Evolutionary conservation across 495 filamentous ascomycete genomes (phyloP).

Genomic region (Trichoderma asperelloides): DNA sequence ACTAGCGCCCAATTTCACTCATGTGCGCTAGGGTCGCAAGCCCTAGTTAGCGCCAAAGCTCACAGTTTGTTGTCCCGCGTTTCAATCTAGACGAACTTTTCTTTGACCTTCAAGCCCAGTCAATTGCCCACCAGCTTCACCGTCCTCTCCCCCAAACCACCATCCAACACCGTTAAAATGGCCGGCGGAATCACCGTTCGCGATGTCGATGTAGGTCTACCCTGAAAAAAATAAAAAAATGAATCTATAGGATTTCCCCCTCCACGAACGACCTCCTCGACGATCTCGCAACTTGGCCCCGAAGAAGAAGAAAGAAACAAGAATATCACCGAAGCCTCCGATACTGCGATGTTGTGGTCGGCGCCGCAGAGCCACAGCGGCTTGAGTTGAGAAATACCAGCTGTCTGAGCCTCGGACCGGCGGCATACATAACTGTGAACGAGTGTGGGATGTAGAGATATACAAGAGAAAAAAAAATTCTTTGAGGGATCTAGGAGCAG

Average conservation of each 20-base stretch:
- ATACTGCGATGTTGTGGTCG: neutral
- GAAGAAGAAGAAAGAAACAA: conserved; percentile 10
- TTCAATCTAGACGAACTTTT: neutral
- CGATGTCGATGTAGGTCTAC: conserved; percentile 76
- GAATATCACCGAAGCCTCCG: conserved; percentile 2
- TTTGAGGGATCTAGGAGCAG: conserved; percentile 30
- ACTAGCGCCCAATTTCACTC: neutral
- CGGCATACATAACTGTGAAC: neutral
- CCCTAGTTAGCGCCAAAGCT: neutral
- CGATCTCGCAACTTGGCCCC: conserved; percentile 20
- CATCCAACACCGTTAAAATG: conserved; percentile 57
- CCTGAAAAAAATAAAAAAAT: conserved; percentile 12
- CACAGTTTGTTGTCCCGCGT: neutral
- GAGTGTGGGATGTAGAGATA: neutral
- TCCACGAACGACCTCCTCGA: conserved; percentile 17
- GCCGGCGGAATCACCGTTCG: conserved; percentile 74
- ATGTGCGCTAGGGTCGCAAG: conserved; percentile 1
- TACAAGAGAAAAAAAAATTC: conserved; percentile 15
- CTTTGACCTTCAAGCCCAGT: conserved; percentile 7
- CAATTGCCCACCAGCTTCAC: conserved; percentile 8
- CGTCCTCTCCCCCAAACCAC: conserved; percentile 1
- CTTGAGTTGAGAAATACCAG: neutral
- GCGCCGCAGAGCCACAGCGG: neutral
- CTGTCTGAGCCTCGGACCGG: neutral
- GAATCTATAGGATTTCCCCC: conserved; percentile 13